phyloP scores from a whole-genome alignment of 2,329 filamentous ascomycete genomes.

The Fusarium subtropicale region DNA sequence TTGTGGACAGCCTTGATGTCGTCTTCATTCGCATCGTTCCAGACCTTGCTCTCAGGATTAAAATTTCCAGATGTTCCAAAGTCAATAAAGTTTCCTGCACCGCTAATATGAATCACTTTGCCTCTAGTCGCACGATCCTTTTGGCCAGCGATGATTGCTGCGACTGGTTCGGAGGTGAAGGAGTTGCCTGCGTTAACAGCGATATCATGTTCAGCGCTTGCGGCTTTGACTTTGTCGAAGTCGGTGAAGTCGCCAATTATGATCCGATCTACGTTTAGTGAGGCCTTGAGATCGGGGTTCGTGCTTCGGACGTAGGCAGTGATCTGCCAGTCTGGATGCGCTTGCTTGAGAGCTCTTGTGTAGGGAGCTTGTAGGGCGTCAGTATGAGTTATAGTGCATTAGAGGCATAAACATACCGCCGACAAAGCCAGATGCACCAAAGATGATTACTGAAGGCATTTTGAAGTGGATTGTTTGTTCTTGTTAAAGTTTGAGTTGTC shows the following conservation, averaged over 20 bases:
- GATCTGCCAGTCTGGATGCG: constrained; percentile 8
- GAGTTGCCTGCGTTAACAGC: constrained; percentile 19
- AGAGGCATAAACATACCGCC: constrained; percentile 1
- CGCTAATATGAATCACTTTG: constrained; percentile 1
- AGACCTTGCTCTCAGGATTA: constrained; percentile 5
- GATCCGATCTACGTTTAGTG: background rate
- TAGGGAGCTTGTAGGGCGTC: background rate
- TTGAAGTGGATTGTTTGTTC: background rate
- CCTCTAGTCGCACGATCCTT: background rate
- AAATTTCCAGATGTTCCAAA: constrained; percentile 18
- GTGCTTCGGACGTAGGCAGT: constrained; percentile 11
- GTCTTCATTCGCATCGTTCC: constrained; percentile 14
- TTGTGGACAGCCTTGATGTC: constrained; percentile 20
- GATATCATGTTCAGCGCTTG: constrained; percentile 7
- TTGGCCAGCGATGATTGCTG: constrained; percentile 11
- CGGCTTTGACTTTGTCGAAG: constrained; percentile 7
- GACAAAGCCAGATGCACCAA: constrained; percentile 19
- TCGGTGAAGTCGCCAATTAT: constrained; percentile 7
- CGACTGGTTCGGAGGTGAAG: background rate
- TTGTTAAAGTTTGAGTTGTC: background rate
- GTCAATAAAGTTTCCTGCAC: constrained; percentile 15
- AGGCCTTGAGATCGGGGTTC: background rate
- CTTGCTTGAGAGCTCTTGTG: constrained; percentile 14
- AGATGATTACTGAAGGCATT: constrained; percentile 22
- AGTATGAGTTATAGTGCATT: background rate